These are phyloP conservation scores for Fusarium buxicola DNA, from an alignment of 2,329 filamentous ascomycete genomes.

Conservation along the genomic window DNA sequence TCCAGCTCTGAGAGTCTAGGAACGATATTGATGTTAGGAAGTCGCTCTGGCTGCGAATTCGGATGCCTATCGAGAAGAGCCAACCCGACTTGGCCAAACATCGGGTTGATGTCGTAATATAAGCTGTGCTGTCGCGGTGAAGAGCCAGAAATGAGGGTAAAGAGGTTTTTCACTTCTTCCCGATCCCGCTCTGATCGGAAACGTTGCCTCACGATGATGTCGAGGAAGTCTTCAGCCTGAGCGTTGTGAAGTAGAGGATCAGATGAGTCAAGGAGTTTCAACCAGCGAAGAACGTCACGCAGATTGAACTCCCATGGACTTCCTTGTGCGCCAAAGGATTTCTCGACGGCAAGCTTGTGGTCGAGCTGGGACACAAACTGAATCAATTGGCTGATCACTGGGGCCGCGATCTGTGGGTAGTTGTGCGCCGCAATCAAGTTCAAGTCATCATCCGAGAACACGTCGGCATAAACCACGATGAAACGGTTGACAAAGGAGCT, in stretches of 20 bases:
- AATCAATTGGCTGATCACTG: conserved; percentile 76
- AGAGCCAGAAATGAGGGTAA: conserved; percentile 70
- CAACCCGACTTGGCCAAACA: conserved; percentile 82
- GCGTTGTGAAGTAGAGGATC: conserved; percentile 71
- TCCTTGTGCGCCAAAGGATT: conserved; percentile 69
- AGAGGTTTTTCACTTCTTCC: conserved; percentile 72
- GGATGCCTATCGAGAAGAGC: conserved; percentile 74
- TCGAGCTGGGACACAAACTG: conserved; percentile 86
- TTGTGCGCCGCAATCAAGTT: conserved; percentile 82
- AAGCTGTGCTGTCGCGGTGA: conserved; percentile 70
- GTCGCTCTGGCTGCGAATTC: conserved; percentile 62
- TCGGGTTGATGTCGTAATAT: conserved; percentile 75
- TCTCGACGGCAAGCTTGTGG: conserved; percentile 71
- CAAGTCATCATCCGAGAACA: conserved; percentile 85
- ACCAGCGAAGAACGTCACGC: conserved; percentile 89
- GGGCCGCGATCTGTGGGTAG: conserved; percentile 72
- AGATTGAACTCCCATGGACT: conserved; percentile 97
- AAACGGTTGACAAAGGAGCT: conserved; percentile 98
- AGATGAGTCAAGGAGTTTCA: conserved; percentile 68
- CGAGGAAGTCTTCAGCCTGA: conserved; percentile 77
- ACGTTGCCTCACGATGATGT: conserved; percentile 85
- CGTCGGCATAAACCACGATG: conserved; percentile 95
- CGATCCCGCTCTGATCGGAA: conserved; percentile 82
- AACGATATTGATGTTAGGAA: conserved; percentile 63
- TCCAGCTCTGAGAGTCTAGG: conserved; percentile 79